Base-by-base conservation (phyloP, 768 basidiomycete species). In the Megacollybia marginata region DNA sequence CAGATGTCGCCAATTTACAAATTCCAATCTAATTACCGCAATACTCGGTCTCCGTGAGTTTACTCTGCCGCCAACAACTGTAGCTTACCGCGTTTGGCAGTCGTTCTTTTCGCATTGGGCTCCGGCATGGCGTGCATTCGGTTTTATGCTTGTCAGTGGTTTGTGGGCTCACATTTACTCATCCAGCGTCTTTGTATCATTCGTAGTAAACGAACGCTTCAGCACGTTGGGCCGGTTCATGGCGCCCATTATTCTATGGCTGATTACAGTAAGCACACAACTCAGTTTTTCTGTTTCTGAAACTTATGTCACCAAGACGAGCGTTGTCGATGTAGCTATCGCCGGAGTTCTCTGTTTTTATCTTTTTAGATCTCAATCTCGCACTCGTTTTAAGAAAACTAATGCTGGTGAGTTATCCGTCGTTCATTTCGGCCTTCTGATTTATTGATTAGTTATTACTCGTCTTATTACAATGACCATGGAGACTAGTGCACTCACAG, bases 291-390 rank as follows among this genome's bases (percentile, higher is more conserved):
- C n/a, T n/a, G n/a, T 16, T 12, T 35, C 13, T 28, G 2, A 16
- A 12, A 16, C 18, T 33, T 15, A 48, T 10, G 15, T 45, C 15
- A n/a, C 13, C 23, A 12, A 55, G 54, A 52, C 52, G 1, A 50
- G 47, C 9, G 44, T 52, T 28, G 44, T 50, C 16, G 53, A 54
- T 18, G 8, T 52, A 13, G 32, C 47, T 5, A 54, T 54, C n/a
- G 46, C 50, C 1, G n/a, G 12, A 6, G 42, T 54, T 28, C 47
- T 54, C 5, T 32, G n/a, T 9, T 13, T 40, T 23, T 9, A 13
- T 2, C 47, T 54, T 5, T 28, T 19, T 18, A 5, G 34, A 13
- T 36, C 46, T 1, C 42, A 42, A 13, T 36, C 46, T 1, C 42
- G 40, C 10, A 48, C 42, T 6, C 7, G 11, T 23, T 51, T 46